Base-by-base conservation (phyloP, 1,284 basidiomycete genomes). In the Naganishia liquefaciens region DNA sequence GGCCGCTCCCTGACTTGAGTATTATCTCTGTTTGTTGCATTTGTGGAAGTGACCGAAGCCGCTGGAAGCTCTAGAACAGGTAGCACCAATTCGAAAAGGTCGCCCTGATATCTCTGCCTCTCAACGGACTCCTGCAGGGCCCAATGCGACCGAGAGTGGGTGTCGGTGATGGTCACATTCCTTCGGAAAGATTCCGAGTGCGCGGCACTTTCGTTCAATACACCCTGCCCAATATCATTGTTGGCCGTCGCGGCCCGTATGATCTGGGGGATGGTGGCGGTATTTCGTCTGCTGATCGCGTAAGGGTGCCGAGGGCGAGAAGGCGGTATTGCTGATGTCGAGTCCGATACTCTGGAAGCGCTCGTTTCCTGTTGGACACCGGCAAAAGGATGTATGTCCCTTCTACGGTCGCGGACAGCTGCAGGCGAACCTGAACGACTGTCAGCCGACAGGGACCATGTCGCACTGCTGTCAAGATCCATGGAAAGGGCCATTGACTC, bases 131-230 rank as follows among this genome's bases (percentile, higher is more conserved):
- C 62, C 30, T 64, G 52, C 27, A 64, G 37, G 47, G 62, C 62
- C 62, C 62, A 64, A 40, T 64, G 62, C 28, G 62, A 60, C 10
- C 55, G 44, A 13, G 55, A 60, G 49, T 60, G 55, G 10, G 27
- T 50, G 28, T 60, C 55, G 27, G 19, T 33, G 9, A 44, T 19
- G 2, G 46, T 60, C 6, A 7, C 42, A 19, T 49, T 46, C 13
- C 46, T 50, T 13, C 49, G 46, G 33, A 50, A 40, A 7, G 55
- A 60, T 49, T 40, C 40, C 30, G 21, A 3, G 5, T 53, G 51
- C 1, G 6, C 21, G 0, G 13, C 19, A 6, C 9, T 53, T 17
- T 30, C 25, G 5, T 51, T 30, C 13, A 39, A 7, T 2, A 10
- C 33, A 7, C 33, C 33, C 33, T 37, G 33, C 3, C 33, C n/a